Conservation (phyloP, 2,329 filamentous ascomycete genomes). For the Verticillium tricorpus region DNA sequence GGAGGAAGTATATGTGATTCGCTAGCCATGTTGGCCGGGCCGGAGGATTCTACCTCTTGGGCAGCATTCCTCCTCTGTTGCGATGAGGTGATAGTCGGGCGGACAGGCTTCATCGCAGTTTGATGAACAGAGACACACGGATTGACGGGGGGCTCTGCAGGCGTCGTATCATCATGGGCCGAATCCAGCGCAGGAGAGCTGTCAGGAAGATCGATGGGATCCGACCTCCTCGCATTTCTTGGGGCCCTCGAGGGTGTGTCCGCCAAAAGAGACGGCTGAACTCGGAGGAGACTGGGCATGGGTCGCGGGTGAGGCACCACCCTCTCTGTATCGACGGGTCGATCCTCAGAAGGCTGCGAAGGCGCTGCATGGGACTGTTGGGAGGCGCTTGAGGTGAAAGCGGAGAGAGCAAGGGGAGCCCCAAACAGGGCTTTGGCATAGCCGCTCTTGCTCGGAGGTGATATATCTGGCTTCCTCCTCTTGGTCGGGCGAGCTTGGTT, state of each 20-base stretch:
- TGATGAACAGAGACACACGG: neutral
- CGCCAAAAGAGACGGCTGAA: neutral
- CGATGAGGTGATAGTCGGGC: neutral
- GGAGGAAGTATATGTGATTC: neutral
- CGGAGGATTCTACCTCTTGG: neutral
- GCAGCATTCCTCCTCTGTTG: neutral
- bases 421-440: conserved; percentile 50
- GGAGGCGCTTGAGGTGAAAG: conserved; percentile 9
- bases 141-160: neutral
- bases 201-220: neutral
- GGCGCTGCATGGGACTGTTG: neutral
- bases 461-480: conserved; percentile 31
- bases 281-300: neutral
- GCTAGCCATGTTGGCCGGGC: neutral
- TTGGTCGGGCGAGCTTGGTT: conserved; percentile 29
- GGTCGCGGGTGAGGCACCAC: neutral
- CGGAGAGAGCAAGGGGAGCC: conserved; percentile 34
- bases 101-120: neutral
- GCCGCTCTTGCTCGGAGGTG: conserved; percentile 38
- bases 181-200: neutral
- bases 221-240: neutral
- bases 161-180: neutral
- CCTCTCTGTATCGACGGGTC: neutral
- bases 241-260: neutral
- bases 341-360: neutral